Evolutionary conservation across 768 basidiomycete species (phyloP), one percentile per base, ranked within the genome.

Genomic region (Coprinopsis cinerea): DNA sequence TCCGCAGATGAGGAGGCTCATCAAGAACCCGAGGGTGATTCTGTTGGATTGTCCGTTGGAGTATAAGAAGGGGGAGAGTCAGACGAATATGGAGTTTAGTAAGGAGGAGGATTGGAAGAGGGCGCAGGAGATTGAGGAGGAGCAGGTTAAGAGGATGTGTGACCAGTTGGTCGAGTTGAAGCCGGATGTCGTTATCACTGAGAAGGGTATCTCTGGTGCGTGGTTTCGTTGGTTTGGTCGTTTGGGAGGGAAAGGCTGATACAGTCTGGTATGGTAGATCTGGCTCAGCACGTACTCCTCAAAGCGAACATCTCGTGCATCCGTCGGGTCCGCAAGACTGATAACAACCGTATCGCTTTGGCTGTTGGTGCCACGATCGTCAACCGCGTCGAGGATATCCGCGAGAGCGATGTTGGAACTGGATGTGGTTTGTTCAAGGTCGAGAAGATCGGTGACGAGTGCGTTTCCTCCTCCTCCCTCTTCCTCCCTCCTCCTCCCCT

Each of bases 61-160:
- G 71, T 98, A 99, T 73, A 99, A 98, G 73, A 98, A 98, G 75
- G 95, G 95, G 23, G 96, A 98, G 73, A 83, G 79, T 49, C 96
- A 99, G 69, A 98, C 96, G 53, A 96, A 97, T 65, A 98, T 98
- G 77, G 95, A 97, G 70, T 92, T 98, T 56, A 85, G 84, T 37
- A 92, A 91, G 68, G 94, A 94, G 71, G 75, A 76, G 17, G 94
- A 99, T 63, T 99, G 93, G 91, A 83, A 85, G 47, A 72, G 91
- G 41, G 87, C 92, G 22, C 87, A 94, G 67, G 82, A 88, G 63
- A 89, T 97, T 52, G 96, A 98, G 72, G 96, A 99, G 69, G 92
- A 98, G 68, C 94, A 97, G 66, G 85, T 98, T 59, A 92, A 93
- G 73, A 61, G 73, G 18, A 78, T 95, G 69, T 92, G 91, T 54